phyloP scores from a whole-genome alignment of 768 basidiomycete genomes.

The Pisolithus albus region DNA sequence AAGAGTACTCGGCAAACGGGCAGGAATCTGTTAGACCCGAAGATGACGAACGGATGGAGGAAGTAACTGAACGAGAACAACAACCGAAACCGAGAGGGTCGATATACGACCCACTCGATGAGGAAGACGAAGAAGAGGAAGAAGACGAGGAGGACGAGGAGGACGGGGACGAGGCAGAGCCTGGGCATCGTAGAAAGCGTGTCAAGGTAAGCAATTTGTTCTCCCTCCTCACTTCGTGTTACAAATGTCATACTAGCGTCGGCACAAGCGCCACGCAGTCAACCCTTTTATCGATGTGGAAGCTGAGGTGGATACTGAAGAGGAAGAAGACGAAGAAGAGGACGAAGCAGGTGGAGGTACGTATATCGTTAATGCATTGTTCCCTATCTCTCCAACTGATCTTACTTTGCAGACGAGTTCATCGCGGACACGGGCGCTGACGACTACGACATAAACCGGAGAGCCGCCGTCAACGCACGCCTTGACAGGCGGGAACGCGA shows the following conservation, averaged over 20 bases:
- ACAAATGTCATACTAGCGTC: conserved; percentile 36
- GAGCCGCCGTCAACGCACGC: conserved; percentile 56
- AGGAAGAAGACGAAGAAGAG: conserved; percentile 89
- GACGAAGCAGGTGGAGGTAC: conserved; percentile 59
- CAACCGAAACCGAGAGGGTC: conserved; percentile 24
- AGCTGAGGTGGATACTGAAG: conserved; percentile 94
- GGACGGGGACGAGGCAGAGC: conserved; percentile 40
- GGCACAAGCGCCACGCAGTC: conserved; percentile 56
- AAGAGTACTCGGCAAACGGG: conserved; percentile 28
- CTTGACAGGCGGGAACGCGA: conserved; percentile 67
- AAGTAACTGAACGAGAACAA: conserved; percentile 15
- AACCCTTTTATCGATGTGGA: conserved; percentile 93
- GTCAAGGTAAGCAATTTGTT: conserved; percentile 43
- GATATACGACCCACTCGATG: conserved; percentile 32
- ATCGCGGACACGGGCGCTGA: conserved; percentile 54
- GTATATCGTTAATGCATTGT: conserved; percentile 11
- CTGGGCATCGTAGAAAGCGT: conserved; percentile 46
- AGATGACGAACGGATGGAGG: conserved; percentile 33
- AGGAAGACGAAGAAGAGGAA: conserved; percentile 36
- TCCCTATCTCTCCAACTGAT: conserved; percentile 5
- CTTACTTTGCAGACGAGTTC: conserved; percentile 49
- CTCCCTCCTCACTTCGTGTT: conserved; percentile 1
- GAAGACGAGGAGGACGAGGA: conserved; percentile 43
- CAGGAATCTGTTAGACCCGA: conserved; percentile 22
- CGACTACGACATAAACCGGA: conserved; percentile 47